Conservation (phyloP, 352 stramenopile species). For the Phytophthora ramorum region DNA sequence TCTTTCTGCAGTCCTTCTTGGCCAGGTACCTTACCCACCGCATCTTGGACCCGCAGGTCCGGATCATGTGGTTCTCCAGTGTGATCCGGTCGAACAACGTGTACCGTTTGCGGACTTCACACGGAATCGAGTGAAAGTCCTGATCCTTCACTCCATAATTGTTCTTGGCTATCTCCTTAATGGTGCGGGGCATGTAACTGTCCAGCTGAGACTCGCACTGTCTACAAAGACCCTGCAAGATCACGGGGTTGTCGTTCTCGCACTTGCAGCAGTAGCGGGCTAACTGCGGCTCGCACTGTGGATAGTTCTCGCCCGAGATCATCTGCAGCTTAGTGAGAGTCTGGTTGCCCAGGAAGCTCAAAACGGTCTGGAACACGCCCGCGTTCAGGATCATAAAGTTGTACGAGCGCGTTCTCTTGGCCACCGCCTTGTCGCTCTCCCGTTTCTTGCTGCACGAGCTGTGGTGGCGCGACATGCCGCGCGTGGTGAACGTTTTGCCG, state of each 20-base stretch:
- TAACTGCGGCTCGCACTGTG: conserved; percentile 19
- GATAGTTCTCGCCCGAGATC: conserved; percentile 29
- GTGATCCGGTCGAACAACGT: conserved; percentile 22
- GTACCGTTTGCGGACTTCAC: conserved; percentile 11
- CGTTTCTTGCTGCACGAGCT: conserved; percentile 19
- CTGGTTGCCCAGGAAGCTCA: conserved; percentile 38
- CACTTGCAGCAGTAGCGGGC: conserved; percentile 29
- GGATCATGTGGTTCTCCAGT: conserved; percentile 29
- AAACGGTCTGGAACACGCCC: conserved; percentile 14
- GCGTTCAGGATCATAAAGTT: conserved; percentile 29
- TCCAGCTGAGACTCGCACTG: conserved; percentile 14
- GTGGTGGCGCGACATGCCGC: conserved; percentile 29
- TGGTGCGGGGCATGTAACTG: conserved; percentile 24
- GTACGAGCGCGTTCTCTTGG: conserved; percentile 18
- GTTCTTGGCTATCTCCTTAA: conserved; percentile 17
- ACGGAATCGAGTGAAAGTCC: conserved; percentile 14
- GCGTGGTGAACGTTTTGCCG: conserved; percentile 19
- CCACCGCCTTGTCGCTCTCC: not conserved
- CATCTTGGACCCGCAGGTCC: conserved; percentile 23
- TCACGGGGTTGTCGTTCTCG: conserved; percentile 38
- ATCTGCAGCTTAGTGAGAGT: conserved; percentile 39
- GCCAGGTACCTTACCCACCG: conserved; percentile 24
- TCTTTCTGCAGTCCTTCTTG: conserved; percentile 7
- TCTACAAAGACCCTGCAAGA: conserved; percentile 11
- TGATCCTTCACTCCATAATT: conserved; percentile 20